Evolutionary conservation across 2,329 filamentous ascomycete species (phyloP), one percentile per base, ranked within the genome.

Genomic region (Chlorencoelia australis): DNA sequence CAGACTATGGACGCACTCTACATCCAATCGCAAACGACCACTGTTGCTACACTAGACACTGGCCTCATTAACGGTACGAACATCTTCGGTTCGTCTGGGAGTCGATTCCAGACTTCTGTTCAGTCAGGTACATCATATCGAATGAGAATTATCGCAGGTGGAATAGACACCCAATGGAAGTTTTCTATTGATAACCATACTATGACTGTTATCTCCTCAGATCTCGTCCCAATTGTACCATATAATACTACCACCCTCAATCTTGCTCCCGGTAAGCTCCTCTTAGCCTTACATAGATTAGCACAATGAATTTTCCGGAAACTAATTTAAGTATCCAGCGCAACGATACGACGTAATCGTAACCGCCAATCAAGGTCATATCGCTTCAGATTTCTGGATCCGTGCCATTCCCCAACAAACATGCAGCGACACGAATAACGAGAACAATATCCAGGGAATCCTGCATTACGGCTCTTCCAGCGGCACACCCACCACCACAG

Each of bases 121-220:
- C 48, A 46, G 3, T 38, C 56, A 1, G 63, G 62, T 7, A 58
- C 51, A 4, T 59, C 56, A 2, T 66, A 69, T 39, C 60, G 64
- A 11, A 41, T 72, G 22, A 54, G 68, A 3, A 47, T 71, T 2
- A 52, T 71, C 30, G 69, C 69, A 44, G 57, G 50, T 41, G 33
- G 43, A 47, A 55, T 74, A 5, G 46, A 48, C 18, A 58, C 54
- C 1, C 44, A 50, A 4, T 73, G 71, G 59, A 65, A 68, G 4
- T 50, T 63, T 4, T 51, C 64, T 1, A 60, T 59, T 15, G 65
- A 73, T 30, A 66, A 65, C 3, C 51, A 67, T 36, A 75, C 67
- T 3, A 48, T 73, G 1, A 79, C 75, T 0, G 71, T 69, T 4
- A 64, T 84, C 32, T 76, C 78, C 57, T 84, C 81, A 50, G 65